phyloP scores from a whole-genome alignment of 176 grass and related monocot genomes.

The Lolium rigidum region DNA sequence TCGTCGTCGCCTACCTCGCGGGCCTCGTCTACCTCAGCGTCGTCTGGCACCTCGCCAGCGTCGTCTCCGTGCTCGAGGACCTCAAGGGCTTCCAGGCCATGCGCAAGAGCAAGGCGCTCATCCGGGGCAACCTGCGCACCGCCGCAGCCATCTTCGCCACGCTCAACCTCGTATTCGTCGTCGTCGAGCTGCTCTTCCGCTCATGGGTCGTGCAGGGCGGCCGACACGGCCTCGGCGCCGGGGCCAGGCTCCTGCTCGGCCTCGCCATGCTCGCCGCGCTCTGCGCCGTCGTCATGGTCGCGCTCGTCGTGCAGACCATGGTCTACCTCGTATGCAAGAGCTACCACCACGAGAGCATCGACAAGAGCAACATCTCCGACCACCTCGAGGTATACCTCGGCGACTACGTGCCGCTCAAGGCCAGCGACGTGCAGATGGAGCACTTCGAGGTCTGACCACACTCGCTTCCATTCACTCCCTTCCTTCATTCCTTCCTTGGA shows the following conservation, averaged over 20 bases:
- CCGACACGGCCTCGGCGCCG: background rate
- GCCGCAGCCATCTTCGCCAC: slow-evolving; percentile 48
- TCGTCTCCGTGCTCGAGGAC: slow-evolving; percentile 90
- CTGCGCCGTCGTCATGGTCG: slow-evolving; percentile 69
- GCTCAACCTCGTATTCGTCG: slow-evolving; percentile 69
- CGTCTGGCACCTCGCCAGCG: slow-evolving; percentile 92
- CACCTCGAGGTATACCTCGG: slow-evolving; percentile 91
- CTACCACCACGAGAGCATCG: slow-evolving; percentile 93
- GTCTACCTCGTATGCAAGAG: slow-evolving; percentile 94
- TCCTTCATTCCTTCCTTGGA: background rate
- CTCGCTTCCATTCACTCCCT: background rate
- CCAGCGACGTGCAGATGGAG: slow-evolving; percentile 85
- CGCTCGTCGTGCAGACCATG: slow-evolving; percentile 80
- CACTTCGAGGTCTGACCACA: slow-evolving; percentile 60
- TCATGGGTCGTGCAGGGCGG: slow-evolving; percentile 51
- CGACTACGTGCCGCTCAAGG: slow-evolving; percentile 85
- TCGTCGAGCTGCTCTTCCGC: slow-evolving; percentile 65
- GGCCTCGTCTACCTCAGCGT: slow-evolving; percentile 79
- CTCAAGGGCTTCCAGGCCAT: slow-evolving; percentile 79
- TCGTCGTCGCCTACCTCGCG: slow-evolving; percentile 47
- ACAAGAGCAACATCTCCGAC: slow-evolving; percentile 81
- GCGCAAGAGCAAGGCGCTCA: slow-evolving; percentile 72
- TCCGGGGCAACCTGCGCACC: slow-evolving; percentile 61
- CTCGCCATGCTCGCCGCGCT: slow-evolving; percentile 53
- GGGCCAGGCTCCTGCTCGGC: slow-evolving; percentile 19